A percentile compares a stretch with the other conserved stretches of the same genome.
phyloP scores from a whole-genome alignment of 805 yeast species.

The Zygoascus flipseniorum region DNA sequence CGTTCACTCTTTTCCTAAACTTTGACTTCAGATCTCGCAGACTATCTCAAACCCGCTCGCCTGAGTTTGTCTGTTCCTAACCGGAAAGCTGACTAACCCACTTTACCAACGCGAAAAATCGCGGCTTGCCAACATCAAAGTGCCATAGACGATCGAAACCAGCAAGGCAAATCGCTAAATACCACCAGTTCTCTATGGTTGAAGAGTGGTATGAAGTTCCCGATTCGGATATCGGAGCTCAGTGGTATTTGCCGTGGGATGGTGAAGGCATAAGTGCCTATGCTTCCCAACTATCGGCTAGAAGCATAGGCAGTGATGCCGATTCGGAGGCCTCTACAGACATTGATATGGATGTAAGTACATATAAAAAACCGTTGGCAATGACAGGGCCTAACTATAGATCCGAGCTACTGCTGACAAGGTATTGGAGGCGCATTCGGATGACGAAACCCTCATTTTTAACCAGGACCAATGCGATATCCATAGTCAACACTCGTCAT shows the following conservation, averaged over 20 bases:
- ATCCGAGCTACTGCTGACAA: background rate
- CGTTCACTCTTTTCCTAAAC: no score
- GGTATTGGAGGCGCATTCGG: no score
- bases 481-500: background rate
- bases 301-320: background rate
- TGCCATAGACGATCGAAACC: no score
- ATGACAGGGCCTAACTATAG: background rate
- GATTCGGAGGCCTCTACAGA: background rate
- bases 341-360: background rate
- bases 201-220: background rate
- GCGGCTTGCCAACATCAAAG: background rate
- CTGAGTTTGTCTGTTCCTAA: no score
- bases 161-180: no score
- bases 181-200: background rate
- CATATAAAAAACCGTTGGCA: background rate
- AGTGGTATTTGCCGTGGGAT: background rate
- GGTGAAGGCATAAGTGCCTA: background rate
- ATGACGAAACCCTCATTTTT: no score
- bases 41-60: no score
- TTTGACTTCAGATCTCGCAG: no score
- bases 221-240: conserved; percentile 1
- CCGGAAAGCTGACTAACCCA: background rate
- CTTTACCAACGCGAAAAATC: background rate
- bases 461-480: background rate
- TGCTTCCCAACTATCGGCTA: background rate